These are phyloP conservation scores for Petunia axillaris DNA, from an alignment of 257 asterid genomes.

Conservation along the genomic window DNA sequence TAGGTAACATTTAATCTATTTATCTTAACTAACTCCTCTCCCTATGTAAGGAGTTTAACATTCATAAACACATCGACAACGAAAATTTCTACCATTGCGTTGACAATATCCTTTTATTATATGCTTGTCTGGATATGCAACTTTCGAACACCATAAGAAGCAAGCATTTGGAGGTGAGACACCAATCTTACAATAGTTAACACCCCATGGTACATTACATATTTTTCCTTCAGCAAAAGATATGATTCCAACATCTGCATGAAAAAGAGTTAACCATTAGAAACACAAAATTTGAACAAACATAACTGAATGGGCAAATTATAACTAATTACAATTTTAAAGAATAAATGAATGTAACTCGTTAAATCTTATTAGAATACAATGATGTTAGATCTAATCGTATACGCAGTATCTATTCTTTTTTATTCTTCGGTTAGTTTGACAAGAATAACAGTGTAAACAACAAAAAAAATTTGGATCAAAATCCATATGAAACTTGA, in stretches of 20 bases:
- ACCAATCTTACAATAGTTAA: not conserved
- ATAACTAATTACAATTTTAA: no score
- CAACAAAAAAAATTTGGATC: no score
- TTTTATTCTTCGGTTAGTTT: no score
- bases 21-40: no score
- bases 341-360: no score
- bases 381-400: no score
- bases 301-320: not conserved
- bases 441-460: no score
- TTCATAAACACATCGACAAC: not conserved
- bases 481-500: no score
- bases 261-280: not conserved
- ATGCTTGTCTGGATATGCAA: not conserved
- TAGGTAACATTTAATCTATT: no score
- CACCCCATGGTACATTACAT: not conserved
- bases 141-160: not conserved
- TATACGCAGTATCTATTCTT: no score
- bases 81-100: not conserved
- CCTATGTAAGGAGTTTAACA: no score
- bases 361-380: no score
- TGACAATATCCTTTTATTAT: not conserved
- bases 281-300: not conserved
- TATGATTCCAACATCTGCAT: not conserved
- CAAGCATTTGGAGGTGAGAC: not conserved
- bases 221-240: not conserved